Evolutionary conservation across 2,329 filamentous ascomycete species (phyloP).

Genomic region (Zasmidium citrigriseum): DNA sequence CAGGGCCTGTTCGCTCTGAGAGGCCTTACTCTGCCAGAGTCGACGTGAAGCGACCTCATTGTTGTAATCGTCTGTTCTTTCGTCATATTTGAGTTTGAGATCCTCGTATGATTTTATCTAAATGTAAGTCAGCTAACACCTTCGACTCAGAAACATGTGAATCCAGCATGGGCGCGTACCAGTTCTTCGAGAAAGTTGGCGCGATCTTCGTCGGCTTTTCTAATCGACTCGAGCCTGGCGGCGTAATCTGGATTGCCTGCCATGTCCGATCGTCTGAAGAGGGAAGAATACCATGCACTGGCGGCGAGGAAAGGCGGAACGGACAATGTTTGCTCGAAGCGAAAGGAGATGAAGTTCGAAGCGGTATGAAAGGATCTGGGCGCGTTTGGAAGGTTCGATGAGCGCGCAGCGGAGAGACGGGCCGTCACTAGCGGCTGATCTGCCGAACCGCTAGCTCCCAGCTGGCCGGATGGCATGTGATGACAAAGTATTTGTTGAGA

Average conservation of each 20-base stretch:
- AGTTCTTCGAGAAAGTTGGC: slow-evolving; percentile 35
- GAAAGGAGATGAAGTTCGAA: not conserved
- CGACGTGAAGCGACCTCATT: slow-evolving; percentile 39
- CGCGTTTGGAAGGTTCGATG: not conserved
- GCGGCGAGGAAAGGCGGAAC: no score
- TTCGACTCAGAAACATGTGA: no score
- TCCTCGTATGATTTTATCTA: slow-evolving; percentile 34
- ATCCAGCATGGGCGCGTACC: no score
- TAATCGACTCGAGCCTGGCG: slow-evolving; percentile 34
- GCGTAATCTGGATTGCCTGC: slow-evolving; percentile 24
- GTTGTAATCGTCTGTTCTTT: slow-evolving; percentile 37
- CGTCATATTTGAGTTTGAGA: slow-evolving; percentile 34
- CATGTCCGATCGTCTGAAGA: no score
- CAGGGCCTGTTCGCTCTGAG: slow-evolving; percentile 22
- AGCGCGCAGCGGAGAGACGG: not conserved
- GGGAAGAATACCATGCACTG: no score
- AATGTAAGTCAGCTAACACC: no score
- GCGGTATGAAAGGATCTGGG: not conserved
- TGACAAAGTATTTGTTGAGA: no score
- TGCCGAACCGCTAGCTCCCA: not conserved
- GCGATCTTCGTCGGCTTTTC: slow-evolving; percentile 33
- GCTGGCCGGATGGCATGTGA: no score
- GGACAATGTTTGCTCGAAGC: no score
- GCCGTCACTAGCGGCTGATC: not conserved
- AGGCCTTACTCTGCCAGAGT: slow-evolving; percentile 36